phyloP scores from a whole-genome alignment of 768 basidiomycete species.

The Lactarius deliciosus region DNA sequence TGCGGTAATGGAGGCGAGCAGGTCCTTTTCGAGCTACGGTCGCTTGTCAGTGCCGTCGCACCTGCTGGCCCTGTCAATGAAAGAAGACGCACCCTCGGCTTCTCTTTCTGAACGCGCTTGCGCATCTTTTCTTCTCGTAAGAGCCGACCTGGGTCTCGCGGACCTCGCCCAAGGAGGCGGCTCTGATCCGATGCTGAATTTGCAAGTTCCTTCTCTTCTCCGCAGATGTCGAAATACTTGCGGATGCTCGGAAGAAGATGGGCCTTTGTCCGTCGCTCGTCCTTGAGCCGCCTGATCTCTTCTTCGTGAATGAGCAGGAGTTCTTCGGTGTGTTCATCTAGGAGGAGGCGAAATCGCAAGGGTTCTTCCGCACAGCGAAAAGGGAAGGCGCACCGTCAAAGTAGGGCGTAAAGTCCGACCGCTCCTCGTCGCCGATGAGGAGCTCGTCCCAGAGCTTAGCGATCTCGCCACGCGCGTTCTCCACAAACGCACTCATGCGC shows the following conservation, averaged over 20 bases:
- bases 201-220: slow-evolving; percentile 86
- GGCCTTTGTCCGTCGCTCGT: slow-evolving; percentile 77
- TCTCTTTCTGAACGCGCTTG: slow-evolving; percentile 88
- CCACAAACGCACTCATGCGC: slow-evolving; percentile 82
- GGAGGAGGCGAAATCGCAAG: slow-evolving; percentile 6
- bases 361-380: not conserved
- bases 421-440: slow-evolving; percentile 81
- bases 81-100: slow-evolving; percentile 70
- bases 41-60: not conserved
- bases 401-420: slow-evolving; percentile 76
- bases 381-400: slow-evolving; percentile 62
- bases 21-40: slow-evolving; percentile 81
- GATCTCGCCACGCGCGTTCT: slow-evolving; percentile 80
- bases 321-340: slow-evolving; percentile 89
- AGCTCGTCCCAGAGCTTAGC: slow-evolving; percentile 79
- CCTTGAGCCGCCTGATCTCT: slow-evolving; percentile 77
- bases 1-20: slow-evolving; percentile 69
- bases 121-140: slow-evolving; percentile 96
- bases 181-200: slow-evolving; percentile 78
- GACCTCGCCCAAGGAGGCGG: slow-evolving; percentile 75
- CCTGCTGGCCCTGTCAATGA: not conserved
- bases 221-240: slow-evolving; percentile 89
- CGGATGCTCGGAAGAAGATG: slow-evolving; percentile 72
- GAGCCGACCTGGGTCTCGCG: slow-evolving; percentile 80
- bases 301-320: slow-evolving; percentile 80